Conservation (phyloP, 257 asterid genomes). For the Jacaranda copaia region DNA sequence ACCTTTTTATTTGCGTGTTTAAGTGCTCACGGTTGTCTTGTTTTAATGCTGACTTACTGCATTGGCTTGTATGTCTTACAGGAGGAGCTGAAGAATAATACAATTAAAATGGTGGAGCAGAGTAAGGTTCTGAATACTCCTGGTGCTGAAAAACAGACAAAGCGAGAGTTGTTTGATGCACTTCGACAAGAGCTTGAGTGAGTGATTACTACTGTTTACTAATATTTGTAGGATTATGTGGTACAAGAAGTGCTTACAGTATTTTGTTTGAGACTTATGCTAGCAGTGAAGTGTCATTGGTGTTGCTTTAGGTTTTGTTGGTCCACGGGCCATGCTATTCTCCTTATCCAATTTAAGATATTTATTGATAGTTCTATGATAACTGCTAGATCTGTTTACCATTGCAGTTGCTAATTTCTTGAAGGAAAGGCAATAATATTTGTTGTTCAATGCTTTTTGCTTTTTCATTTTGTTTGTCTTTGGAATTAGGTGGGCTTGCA, state of each 20-base stretch:
- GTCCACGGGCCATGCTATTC: not conserved
- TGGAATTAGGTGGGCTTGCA: slow-evolving; percentile 29
- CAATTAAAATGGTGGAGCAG: slow-evolving; percentile 97
- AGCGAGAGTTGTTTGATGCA: slow-evolving; percentile 92
- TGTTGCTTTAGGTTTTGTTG: not conserved
- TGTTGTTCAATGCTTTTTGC: not conserved
- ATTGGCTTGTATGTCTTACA: slow-evolving; percentile 43
- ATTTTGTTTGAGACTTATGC: slow-evolving; percentile 6
- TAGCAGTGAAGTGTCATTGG: slow-evolving; percentile 16
- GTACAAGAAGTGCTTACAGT: not conserved
- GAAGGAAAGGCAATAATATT: not conserved
- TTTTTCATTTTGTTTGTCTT: not conserved
- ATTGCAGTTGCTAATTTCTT: slow-evolving; percentile 14
- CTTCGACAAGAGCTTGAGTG: slow-evolving; percentile 95
- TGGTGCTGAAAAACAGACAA: slow-evolving; percentile 95
- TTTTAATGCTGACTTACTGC: slow-evolving; percentile 12
- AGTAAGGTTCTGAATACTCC: slow-evolving; percentile 93
- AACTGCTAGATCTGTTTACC: slow-evolving; percentile 12
- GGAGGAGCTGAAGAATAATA: slow-evolving; percentile 89
- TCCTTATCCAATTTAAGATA: slow-evolving; percentile 8
- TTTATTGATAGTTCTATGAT: not conserved
- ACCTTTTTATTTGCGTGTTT: slow-evolving; percentile 9
- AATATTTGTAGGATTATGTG: not conserved
- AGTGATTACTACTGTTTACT: slow-evolving; percentile 34
- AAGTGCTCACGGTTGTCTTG: slow-evolving; percentile 16